Evolutionary conservation across 768 basidiomycete genomes (phyloP), one percentile per base, ranked within the genome.

Genomic region (Cystoderma amianthinum): DNA sequence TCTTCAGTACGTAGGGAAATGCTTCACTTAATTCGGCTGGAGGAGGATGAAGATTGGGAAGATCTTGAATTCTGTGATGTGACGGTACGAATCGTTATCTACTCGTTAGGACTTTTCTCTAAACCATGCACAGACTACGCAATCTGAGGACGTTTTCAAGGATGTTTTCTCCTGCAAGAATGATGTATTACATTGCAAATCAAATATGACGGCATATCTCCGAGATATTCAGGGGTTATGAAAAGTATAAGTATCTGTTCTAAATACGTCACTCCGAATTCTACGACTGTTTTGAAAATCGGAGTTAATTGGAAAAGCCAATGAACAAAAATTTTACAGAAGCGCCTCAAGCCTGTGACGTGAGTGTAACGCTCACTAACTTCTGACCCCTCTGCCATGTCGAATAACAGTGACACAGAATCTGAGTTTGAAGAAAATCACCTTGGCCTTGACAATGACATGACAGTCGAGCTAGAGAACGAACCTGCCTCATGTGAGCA

Each of bases 41-140:
- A 91, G 54, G 84, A 88, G 51, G 87, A 89, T 40, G 88, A 88
- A 53, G 61, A 60, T 39, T 92, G 88, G 88, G 64, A 80, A 50
- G 66, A 76, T 35, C 64, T 87, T 17, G 69, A 80, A 37, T 89
- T 80, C 56, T 78, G 66, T 51, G 80, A 79, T 48, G 69, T 68
- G 28, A 71, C 76, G 63, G 88, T 90, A 47, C 42, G 76, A 58
- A 19, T 40, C 23, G 18, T 21, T 22, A 5, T 38, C 11, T 30
- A 16, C 38, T 34, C 45, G 39, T 17, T 13, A 33, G 19, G 30
- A 17, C 21, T n/a, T 15, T 13, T 39, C 34, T 39, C 22, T 36
- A 44, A 38, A 43, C 48, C 48, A 38, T 38, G n/a, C 43, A 4
- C 53, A 91, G 87, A 72, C 74, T 12, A 59, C 58, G 5, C 75